phyloP scores from a whole-genome alignment of 2,329 filamentous ascomycete genomes.

The Colletotrichum liaoningense region DNA sequence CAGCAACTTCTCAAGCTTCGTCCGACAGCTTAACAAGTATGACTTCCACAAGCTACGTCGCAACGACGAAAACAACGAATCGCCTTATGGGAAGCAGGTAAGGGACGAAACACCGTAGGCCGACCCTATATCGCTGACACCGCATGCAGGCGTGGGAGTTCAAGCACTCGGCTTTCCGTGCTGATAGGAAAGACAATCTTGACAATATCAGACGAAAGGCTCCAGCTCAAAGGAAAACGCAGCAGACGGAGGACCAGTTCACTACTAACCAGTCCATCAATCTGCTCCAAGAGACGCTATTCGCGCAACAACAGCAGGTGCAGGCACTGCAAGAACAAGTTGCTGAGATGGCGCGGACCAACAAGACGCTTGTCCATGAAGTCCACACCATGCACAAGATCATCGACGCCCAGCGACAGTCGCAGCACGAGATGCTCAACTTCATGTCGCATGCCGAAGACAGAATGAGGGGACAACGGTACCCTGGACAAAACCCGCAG shows the following conservation, averaged over 20 bases:
- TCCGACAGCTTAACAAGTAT: constrained; percentile 95
- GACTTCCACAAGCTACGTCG: constrained; percentile 98
- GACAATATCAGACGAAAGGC: constrained; percentile 98
- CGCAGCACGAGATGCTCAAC: constrained; percentile 67
- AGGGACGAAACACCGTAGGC: constrained; percentile 33
- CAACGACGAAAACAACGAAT: constrained; percentile 86
- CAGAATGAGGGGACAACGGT: constrained; percentile 54
- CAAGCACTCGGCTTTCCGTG: constrained; percentile 95
- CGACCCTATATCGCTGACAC: constrained; percentile 5
- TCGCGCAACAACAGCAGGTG: constrained; percentile 92
- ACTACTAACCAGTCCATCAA: constrained; percentile 89
- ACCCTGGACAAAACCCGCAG: constrained; percentile 49
- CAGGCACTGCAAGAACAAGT: constrained; percentile 88
- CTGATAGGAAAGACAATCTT: constrained; percentile 94
- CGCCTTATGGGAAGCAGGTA: constrained; percentile 85
- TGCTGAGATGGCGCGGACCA: constrained; percentile 77
- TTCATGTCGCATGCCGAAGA: constrained; percentile 63
- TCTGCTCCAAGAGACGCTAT: constrained; percentile 86
- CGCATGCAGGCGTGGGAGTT: constrained; percentile 85
- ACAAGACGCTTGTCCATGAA: constrained; percentile 71
- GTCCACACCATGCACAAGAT: constrained; percentile 71
- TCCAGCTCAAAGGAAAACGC: constrained; percentile 85
- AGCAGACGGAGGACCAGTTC: constrained; percentile 75
- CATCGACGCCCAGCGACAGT: constrained; percentile 67
- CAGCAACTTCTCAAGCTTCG: constrained; percentile 97